phyloP scores from a whole-genome alignment of 163 green algal genomes.

The Chloromonas sp. region DNA sequence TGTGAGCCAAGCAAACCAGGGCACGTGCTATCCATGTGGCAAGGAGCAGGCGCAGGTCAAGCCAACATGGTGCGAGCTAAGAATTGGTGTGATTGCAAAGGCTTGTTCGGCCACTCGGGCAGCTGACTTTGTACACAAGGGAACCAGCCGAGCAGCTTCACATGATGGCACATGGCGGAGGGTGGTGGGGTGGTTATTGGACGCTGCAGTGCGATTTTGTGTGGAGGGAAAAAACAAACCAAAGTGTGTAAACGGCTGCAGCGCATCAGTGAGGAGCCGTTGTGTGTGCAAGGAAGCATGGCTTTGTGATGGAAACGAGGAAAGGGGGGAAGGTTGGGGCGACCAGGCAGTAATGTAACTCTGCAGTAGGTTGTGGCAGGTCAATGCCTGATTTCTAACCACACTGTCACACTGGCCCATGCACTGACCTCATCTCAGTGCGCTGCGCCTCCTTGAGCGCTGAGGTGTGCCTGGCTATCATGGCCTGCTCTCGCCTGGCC shows the following conservation, averaged over 20 bases:
- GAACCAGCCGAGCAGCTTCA: neutral
- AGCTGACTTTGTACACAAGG: neutral
- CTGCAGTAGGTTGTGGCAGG: neutral
- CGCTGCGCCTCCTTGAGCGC: conserved; percentile 32
- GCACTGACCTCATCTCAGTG: conserved; percentile 3
- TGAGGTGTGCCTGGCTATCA: conserved; percentile 4
- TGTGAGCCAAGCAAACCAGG: neutral
- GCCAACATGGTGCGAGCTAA: neutral
- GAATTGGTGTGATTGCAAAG: neutral
- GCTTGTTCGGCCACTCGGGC: neutral
- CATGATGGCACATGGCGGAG: neutral
- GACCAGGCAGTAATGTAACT: neutral
- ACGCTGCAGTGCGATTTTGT: neutral
- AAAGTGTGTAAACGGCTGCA: neutral
- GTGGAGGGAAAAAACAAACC: neutral
- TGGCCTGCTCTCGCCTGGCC: conserved; percentile 10
- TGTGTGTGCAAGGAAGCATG: neutral
- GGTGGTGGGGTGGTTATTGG: neutral
- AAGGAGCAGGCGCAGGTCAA: neutral
- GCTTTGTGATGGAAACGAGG: neutral
- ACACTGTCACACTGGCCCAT: neutral
- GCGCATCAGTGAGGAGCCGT: neutral
- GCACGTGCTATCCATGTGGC: too few species aligned
- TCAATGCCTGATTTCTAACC: neutral
- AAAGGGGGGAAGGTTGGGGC: neutral